Evolutionary conservation across 768 basidiomycete species (phyloP).

Genomic region (Suillus variegatus): DNA sequence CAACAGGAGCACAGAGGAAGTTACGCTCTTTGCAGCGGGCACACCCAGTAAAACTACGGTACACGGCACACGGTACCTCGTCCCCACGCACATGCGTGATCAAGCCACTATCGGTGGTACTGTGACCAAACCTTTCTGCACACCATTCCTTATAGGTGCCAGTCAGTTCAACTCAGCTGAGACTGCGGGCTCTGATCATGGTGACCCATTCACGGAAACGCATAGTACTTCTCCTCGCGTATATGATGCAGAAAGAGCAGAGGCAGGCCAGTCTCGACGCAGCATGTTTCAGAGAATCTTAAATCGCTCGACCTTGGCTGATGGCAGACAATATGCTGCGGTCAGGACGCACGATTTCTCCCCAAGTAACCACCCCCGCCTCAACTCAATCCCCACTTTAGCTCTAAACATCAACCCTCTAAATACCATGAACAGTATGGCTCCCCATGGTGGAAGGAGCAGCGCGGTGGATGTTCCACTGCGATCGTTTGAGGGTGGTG

Average conservation of each 20-base stretch:
- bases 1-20: slow-evolving; percentile 28
- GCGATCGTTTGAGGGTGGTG: background rate
- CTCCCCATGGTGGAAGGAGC: background rate
- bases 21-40: slow-evolving; percentile 20
- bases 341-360: slow-evolving; percentile 7
- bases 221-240: background rate
- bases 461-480: background rate
- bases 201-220: slow-evolving; percentile 25
- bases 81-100: slow-evolving; percentile 12
- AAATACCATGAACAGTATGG: background rate
- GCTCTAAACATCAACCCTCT: background rate
- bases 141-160: slow-evolving; percentile 10
- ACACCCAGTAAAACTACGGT: slow-evolving; percentile 33
- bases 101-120: slow-evolving; percentile 12
- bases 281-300: slow-evolving; percentile 5
- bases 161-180: slow-evolving; percentile 27
- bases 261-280: background rate
- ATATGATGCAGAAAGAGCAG: background rate
- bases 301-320: background rate
- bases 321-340: slow-evolving; percentile 10
- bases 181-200: slow-evolving; percentile 24
- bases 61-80: slow-evolving; percentile 28
- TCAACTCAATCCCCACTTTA: background rate
- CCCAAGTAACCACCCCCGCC: background rate
- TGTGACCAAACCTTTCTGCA: slow-evolving; percentile 7